phyloP scores from a whole-genome alignment of 1,284 basidiomycete genomes.

The Rhodotorula sp. region DNA sequence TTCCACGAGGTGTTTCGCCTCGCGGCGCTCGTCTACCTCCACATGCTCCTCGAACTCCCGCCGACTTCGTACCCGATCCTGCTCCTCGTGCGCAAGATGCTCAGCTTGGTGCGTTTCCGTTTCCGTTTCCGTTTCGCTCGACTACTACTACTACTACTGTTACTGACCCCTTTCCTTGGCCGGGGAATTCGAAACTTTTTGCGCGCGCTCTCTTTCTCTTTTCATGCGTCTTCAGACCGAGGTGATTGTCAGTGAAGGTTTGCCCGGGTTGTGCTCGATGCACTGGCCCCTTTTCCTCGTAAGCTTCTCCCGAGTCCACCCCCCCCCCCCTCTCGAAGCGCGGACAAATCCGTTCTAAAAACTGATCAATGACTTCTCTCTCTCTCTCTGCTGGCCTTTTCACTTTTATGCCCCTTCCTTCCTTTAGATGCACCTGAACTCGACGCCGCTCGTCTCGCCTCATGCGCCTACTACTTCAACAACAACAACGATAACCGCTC shows the following conservation, averaged over 20 bases:
- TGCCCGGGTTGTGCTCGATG: constrained; percentile 20
- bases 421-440: constrained; percentile 24
- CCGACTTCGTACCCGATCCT: constrained; percentile 13
- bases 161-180: too few relatives aligned
- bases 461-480: background rate
- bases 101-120: constrained; percentile 14
- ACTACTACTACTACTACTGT: too few relatives aligned
- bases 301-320: background rate
- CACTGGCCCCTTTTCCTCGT: constrained; percentile 27
- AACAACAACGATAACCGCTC: background rate
- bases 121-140: too few relatives aligned
- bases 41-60: constrained; percentile 24
- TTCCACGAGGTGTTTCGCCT: constrained; percentile 29
- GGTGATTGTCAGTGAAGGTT: constrained; percentile 16
- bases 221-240: constrained; percentile 9
- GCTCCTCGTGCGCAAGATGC: constrained; percentile 26
- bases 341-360: too few relatives aligned
- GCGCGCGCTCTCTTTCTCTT: too few relatives aligned
- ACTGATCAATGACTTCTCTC: too few relatives aligned
- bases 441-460: constrained; percentile 23
- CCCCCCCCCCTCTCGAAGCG: too few relatives aligned
- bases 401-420: background rate
- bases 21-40: constrained; percentile 17
- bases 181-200: background rate
- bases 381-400: background rate